phyloP scores from a whole-genome alignment of 768 basidiomycete genomes.

The Boletales sp. region DNA sequence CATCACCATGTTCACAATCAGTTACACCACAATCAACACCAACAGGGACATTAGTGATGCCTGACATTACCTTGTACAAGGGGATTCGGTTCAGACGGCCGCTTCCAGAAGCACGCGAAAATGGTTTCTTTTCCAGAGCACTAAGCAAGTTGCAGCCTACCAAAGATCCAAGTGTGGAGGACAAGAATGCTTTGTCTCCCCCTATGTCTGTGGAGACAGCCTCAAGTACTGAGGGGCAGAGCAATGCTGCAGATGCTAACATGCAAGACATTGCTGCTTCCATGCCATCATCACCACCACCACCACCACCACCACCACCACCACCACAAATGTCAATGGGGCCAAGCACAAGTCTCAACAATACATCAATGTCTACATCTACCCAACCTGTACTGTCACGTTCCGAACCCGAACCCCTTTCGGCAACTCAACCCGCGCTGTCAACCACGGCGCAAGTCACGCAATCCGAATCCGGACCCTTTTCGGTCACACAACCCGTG shows the following conservation, averaged over 20 bases:
- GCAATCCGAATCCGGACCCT: too few species aligned
- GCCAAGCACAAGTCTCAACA: background rate
- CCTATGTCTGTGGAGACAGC: background rate
- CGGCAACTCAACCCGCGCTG: background rate
- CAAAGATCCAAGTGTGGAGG: background rate
- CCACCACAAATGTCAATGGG: background rate
- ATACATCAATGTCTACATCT: too few species aligned
- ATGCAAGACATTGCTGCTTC: conserved; percentile 3
- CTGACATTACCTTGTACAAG: conserved; percentile 23
- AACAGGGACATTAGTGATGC: conserved; percentile 12
- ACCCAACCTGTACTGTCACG: too few species aligned
- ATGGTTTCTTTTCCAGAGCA: conserved; percentile 25
- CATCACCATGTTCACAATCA: background rate
- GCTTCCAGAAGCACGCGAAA: conserved; percentile 5
- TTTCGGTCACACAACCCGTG: background rate
- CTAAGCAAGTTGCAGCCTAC: background rate
- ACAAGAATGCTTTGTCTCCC: background rate
- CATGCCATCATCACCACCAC: background rate
- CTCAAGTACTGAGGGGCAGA: background rate
- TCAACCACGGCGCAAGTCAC: background rate
- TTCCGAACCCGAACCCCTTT: too few species aligned
- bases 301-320: background rate
- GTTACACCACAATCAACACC: background rate
- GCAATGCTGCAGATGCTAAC: background rate
- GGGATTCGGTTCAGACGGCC: conserved; percentile 21